These are phyloP conservation scores for Aegilops sharonensis DNA, from an alignment of 176 grass and related monocot species.

Conservation along the genomic window DNA sequence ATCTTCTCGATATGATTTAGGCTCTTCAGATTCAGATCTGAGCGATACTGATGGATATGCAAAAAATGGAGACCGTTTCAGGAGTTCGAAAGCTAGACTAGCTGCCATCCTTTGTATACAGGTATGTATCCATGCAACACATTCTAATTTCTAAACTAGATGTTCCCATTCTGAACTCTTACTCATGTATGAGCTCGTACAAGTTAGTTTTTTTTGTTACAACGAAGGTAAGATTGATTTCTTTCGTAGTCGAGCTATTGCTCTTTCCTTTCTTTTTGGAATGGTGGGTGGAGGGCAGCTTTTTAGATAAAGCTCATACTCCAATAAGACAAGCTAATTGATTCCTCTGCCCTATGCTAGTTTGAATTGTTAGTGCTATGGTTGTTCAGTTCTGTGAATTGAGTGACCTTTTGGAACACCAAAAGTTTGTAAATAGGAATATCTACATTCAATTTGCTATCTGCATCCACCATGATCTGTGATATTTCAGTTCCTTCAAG, in stretches of 20 bases:
- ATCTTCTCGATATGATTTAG: conserved; percentile 72
- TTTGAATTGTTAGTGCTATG: conserved; percentile 7
- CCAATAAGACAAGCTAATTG: not conserved
- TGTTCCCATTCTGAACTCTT: conserved; percentile 13
- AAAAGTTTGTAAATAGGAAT: conserved; percentile 11
- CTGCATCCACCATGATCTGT: not conserved
- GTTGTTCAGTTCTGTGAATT: conserved; percentile 7
- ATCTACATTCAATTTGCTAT: not conserved
- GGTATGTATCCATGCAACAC: conserved; percentile 37
- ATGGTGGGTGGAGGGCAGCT: conserved; percentile 9
- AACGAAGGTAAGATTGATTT: not conserved
- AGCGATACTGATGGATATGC: conserved; percentile 79
- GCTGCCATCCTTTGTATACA: conserved; percentile 78
- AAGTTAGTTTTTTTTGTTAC: not conserved
- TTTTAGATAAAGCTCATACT: conserved; percentile 10
- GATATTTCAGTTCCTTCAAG: not conserved
- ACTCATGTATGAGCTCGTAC: not conserved
- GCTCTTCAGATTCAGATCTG: conserved; percentile 91
- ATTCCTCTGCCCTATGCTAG: not conserved
- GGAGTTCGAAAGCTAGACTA: conserved; percentile 91
- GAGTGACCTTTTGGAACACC: not conserved
- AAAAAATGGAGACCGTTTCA: conserved; percentile 62
- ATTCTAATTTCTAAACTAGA: not conserved
- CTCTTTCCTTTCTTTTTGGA: conserved; percentile 23
- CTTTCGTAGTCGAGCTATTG: not conserved